Conservation (phyloP, 148 eudicot species). For the Chenopodium quinoa region DNA sequence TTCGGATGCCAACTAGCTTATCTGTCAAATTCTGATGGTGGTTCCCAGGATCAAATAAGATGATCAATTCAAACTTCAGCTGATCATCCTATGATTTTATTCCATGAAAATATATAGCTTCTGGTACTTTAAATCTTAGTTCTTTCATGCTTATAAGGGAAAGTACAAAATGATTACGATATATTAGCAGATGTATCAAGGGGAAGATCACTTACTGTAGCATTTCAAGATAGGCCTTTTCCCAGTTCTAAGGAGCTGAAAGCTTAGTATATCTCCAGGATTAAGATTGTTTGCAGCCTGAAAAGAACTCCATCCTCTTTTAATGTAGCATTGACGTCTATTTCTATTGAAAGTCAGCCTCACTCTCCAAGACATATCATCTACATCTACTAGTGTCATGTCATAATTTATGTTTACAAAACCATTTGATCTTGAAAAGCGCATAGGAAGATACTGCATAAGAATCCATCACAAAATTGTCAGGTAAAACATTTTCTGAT, state of each 20-base stretch:
- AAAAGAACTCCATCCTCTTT: conserved; percentile 11
- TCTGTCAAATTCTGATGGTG: too few relatives aligned
- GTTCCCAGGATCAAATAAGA: too few relatives aligned
- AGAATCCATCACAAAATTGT: background rate
- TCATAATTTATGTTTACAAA: conserved; percentile 1
- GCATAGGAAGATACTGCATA: conserved; percentile 14
- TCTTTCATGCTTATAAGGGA: too few relatives aligned
- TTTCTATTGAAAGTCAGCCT: background rate
- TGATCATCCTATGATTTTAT: too few relatives aligned
- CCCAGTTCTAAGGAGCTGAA: conserved; percentile 14
- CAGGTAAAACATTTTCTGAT: too few relatives aligned
- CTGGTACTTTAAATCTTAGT: too few relatives aligned
- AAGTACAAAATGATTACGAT: too few relatives aligned
- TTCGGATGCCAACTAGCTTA: too few relatives aligned
- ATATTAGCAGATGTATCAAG: background rate
- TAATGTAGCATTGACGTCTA: background rate
- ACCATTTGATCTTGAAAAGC: conserved; percentile 7
- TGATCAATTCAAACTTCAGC: too few relatives aligned
- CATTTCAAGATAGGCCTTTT: background rate
- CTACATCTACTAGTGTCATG: conserved; percentile 7
- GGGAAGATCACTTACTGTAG: background rate
- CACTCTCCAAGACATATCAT: conserved; percentile 3
- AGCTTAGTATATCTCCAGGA: background rate
- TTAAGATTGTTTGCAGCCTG: conserved; percentile 6
- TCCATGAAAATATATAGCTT: too few relatives aligned